Percentiles rank a stretch among this genome's conserved stretches.
phyloP scores from a whole-genome alignment of 2,329 filamentous ascomycete genomes.

The Conoideocrella luteorostrata region DNA sequence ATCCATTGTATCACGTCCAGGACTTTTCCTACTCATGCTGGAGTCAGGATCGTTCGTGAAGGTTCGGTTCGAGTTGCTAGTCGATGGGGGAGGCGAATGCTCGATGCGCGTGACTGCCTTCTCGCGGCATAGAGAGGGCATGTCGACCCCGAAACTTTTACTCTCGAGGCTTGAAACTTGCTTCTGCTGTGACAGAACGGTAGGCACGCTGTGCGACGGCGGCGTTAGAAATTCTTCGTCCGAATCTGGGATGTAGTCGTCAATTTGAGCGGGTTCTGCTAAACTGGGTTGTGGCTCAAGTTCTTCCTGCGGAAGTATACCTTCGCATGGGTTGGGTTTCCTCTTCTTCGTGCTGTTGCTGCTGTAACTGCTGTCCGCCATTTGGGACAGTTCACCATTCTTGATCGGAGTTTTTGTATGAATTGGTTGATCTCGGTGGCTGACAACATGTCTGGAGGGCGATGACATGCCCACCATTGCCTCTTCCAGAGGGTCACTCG shows the following conservation, averaged over 20 bases:
- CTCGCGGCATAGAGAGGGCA: too few species aligned
- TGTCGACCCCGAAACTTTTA: constrained; percentile 6
- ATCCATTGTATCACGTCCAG: background rate
- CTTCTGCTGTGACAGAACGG: background rate
- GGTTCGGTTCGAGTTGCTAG: background rate
- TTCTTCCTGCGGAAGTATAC: constrained; percentile 4
- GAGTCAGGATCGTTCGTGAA: constrained; percentile 3
- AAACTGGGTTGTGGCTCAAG: constrained; percentile 9
- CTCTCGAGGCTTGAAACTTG: background rate
- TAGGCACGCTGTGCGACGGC: constrained; percentile 18
- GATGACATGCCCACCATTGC: constrained; percentile 17
- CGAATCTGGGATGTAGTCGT: constrained; percentile 45
- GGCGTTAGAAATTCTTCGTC: constrained; percentile 46
- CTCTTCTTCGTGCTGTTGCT: constrained; percentile 11
- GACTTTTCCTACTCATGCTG: constrained; percentile 4
- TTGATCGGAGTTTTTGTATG: constrained; percentile 7
- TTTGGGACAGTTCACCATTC: constrained; percentile 10
- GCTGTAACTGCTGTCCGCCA: constrained; percentile 1
- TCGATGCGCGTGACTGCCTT: too few species aligned
- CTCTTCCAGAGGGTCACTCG: constrained; percentile 10
- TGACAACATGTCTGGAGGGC: constrained; percentile 17
- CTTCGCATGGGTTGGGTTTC: constrained; percentile 10
- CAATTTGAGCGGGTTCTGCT: constrained; percentile 3
- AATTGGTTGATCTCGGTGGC: constrained; percentile 7
- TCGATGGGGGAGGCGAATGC: too few species aligned